Evolutionary conservation across 148 eudicot genomes (phyloP).

Genomic region (Chenopodium formosanum): DNA sequence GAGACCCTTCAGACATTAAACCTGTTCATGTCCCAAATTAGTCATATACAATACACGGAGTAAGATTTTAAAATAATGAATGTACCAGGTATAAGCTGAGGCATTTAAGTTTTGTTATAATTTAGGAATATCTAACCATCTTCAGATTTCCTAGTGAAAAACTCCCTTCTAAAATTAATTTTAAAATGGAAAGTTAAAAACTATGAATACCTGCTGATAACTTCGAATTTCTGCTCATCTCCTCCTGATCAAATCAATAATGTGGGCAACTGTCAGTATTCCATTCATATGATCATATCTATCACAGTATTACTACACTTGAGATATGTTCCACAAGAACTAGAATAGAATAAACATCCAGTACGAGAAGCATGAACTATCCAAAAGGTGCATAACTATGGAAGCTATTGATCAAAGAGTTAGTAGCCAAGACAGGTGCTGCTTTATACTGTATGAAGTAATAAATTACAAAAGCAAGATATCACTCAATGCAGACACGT

Average conservation of each 20-base stretch:
- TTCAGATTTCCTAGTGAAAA: not conserved
- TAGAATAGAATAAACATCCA: not conserved
- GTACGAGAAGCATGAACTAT: not conserved
- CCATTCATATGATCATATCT: not conserved
- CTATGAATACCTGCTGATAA: slow-evolving; percentile 54
- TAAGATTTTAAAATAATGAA: not conserved
- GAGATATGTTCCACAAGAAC: not conserved
- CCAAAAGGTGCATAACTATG: not conserved
- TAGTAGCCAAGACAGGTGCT: not conserved
- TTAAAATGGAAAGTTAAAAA: not conserved
- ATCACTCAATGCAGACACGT: not conserved
- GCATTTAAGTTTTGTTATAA: not conserved
- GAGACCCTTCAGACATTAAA: slow-evolving; percentile 43
- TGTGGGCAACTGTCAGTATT: not conserved
- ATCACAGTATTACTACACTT: not conserved
- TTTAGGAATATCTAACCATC: slow-evolving; percentile 2
- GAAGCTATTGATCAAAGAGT: not conserved
- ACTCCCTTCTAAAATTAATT: not conserved
- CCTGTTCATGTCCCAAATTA: slow-evolving; percentile 38
- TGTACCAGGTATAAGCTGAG: not conserved
- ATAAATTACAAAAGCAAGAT: not conserved
- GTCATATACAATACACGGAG: not conserved
- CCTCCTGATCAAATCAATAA: slow-evolving; percentile 61
- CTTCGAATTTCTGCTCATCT: slow-evolving; percentile 72
- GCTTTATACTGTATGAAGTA: not conserved